phyloP scores from a whole-genome alignment of 2,329 filamentous ascomycete genomes.

The Rhynchosporium secalis region DNA sequence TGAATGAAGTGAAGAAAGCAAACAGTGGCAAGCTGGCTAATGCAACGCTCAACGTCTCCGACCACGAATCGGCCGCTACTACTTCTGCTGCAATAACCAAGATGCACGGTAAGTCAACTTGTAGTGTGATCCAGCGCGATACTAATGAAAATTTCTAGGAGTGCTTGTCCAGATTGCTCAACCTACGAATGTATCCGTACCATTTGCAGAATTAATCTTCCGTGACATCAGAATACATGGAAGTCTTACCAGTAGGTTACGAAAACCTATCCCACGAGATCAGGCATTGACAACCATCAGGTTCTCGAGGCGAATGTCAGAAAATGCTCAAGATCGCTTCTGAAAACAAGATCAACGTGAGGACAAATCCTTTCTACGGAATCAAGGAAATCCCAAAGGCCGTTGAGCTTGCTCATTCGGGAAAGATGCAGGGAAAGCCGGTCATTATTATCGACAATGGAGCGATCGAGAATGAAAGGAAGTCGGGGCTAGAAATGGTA shows the following conservation, averaged over 20 bases:
- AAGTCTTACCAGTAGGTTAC: slow-evolving; percentile 40
- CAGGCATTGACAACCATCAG: slow-evolving; percentile 29
- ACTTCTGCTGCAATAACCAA: slow-evolving; percentile 55
- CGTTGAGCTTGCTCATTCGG: slow-evolving; percentile 50
- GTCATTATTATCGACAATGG: slow-evolving; percentile 52
- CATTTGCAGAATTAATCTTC: slow-evolving; percentile 52
- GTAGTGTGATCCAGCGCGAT: neutral
- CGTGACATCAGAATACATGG: slow-evolving; percentile 53
- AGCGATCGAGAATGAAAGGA: slow-evolving; percentile 33
- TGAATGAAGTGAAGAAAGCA: slow-evolving; percentile 48
- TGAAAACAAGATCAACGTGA: slow-evolving; percentile 49
- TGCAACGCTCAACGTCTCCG: slow-evolving; percentile 54
- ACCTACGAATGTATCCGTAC: slow-evolving; percentile 42
- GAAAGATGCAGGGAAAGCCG: slow-evolving; percentile 56
- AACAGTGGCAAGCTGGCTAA: slow-evolving; percentile 53
- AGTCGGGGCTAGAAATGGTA: slow-evolving; percentile 29
- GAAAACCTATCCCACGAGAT: neutral
- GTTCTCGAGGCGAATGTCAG: slow-evolving; percentile 46
- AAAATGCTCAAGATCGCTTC: slow-evolving; percentile 51
- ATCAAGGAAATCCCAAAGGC: slow-evolving; percentile 53
- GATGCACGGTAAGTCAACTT: slow-evolving; percentile 55
- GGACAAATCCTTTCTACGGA: slow-evolving; percentile 53
- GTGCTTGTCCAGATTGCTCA: slow-evolving; percentile 57
- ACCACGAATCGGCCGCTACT: slow-evolving; percentile 51
- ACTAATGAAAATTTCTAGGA: slow-evolving; percentile 13